Percentiles rank a stretch among this genome's conserved stretches.
Evolutionary conservation across 1,284 basidiomycete species (phyloP).

Genomic region (Schizophyllum commune): DNA sequence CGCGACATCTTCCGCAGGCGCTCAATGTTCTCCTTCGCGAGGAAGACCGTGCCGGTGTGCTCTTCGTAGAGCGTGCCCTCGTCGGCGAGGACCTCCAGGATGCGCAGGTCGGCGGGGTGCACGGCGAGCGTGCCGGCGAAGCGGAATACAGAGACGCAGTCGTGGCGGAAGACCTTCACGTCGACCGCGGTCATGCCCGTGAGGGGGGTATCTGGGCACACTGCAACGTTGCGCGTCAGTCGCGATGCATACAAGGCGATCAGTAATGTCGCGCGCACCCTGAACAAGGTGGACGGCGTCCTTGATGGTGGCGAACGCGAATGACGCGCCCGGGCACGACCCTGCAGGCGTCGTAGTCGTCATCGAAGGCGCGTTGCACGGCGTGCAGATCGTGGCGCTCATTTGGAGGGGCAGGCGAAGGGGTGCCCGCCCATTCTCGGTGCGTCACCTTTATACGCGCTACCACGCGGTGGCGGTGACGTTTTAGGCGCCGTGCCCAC

Average conservation of each 20-base stretch:
- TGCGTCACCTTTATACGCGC: not conserved
- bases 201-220: slow-evolving; percentile 18
- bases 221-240: not conserved
- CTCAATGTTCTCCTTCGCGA: slow-evolving; percentile 49
- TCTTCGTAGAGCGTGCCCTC: slow-evolving; percentile 47
- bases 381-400: not conserved
- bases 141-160: slow-evolving; percentile 54
- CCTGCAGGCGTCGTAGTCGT: not conserved
- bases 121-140: slow-evolving; percentile 36
- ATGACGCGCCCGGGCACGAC: not conserved
- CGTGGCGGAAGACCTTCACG: slow-evolving; percentile 47
- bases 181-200: slow-evolving; percentile 30
- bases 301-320: slow-evolving; percentile 4
- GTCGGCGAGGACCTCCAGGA: slow-evolving; percentile 47
- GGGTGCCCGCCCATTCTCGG: not conserved
- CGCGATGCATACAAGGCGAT: not conserved
- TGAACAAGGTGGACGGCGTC: slow-evolving; percentile 7
- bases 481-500: not conserved
- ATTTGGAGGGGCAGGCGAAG: not conserved
- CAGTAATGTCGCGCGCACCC: slow-evolving; percentile 4
- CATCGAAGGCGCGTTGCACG: not conserved
- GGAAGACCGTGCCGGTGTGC: slow-evolving; percentile 55
- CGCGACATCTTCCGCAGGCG: slow-evolving; percentile 35
- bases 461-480: not conserved
- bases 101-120: slow-evolving; percentile 44